Evolutionary conservation across 495 filamentous ascomycete species (phyloP).

Genomic region (Thermochaetoides thermophila): DNA sequence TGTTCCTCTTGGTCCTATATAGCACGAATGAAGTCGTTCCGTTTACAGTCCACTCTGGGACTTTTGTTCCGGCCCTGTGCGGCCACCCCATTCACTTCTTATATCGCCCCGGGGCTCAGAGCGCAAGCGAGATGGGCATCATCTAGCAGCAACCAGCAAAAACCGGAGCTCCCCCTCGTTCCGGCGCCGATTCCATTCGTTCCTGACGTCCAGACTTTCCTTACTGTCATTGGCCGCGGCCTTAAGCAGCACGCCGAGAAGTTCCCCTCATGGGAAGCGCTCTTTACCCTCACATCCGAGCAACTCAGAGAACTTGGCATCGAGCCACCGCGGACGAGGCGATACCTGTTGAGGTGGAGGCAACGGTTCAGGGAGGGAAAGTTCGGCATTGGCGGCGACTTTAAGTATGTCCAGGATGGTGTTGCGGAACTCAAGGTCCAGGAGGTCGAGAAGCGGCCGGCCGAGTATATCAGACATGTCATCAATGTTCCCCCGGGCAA

Average conservation of each 20-base stretch:
- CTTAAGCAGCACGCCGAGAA: constrained; percentile 66
- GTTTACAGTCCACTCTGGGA: constrained; percentile 17
- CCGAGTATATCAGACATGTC: constrained; percentile 25
- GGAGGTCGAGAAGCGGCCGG: constrained; percentile 34
- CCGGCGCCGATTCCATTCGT: constrained; percentile 70
- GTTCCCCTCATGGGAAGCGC: constrained; percentile 73
- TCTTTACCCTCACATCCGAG: constrained; percentile 62
- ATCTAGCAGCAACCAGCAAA: too few species aligned
- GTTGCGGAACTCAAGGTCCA: constrained; percentile 52
- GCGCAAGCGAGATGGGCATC: constrained; percentile 19
- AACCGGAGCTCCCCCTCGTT: constrained; percentile 31
- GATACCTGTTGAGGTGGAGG: constrained; percentile 76
- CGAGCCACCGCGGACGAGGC: constrained; percentile 64
- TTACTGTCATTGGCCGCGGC: constrained; percentile 79
- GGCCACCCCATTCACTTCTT: constrained; percentile 2
- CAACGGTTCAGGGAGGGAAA: constrained; percentile 64
- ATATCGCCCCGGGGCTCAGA: constrained; percentile 8
- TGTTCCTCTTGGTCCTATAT: background rate
- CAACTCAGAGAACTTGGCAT: constrained; percentile 74
- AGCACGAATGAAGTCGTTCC: constrained; percentile 19
- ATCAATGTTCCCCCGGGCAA: constrained; percentile 57
- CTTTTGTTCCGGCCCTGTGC: constrained; percentile 17
- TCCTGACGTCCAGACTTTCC: constrained; percentile 76
- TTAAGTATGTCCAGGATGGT: constrained; percentile 57
- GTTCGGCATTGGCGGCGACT: constrained; percentile 66